phyloP scores from a whole-genome alignment of 495 filamentous ascomycete species.

The Usnea hakonensis region DNA sequence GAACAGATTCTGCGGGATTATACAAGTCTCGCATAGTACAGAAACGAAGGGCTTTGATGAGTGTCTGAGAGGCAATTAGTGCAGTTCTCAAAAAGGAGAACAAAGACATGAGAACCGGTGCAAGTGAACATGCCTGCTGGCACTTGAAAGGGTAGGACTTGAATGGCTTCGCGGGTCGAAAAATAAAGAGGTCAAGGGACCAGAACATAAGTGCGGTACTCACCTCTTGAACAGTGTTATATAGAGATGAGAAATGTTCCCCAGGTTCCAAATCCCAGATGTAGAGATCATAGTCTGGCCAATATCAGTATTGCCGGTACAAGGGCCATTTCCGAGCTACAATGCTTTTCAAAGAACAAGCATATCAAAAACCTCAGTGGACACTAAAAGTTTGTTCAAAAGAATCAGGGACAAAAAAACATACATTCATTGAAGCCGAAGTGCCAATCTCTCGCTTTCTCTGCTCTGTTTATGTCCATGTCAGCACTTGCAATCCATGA shows the following conservation, averaged over 20 bases:
- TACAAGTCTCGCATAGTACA: slow-evolving; percentile 28
- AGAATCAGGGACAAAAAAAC: background rate
- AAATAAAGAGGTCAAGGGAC: too few relatives aligned
- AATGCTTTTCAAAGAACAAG: background rate
- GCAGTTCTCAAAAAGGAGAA: background rate
- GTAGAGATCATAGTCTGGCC: slow-evolving; percentile 39
- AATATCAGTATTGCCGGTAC: background rate
- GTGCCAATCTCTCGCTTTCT: slow-evolving; percentile 35
- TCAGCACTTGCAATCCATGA: slow-evolving; percentile 5
- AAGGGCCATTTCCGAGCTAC: background rate
- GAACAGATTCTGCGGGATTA: slow-evolving; percentile 29
- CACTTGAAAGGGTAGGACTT: background rate
- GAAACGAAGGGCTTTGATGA: slow-evolving; percentile 35
- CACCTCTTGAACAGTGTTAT: slow-evolving; percentile 30
- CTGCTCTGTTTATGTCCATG: slow-evolving; percentile 4
- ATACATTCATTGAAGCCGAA: slow-evolving; percentile 39
- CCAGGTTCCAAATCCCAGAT: slow-evolving; percentile 43
- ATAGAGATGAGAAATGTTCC: slow-evolving; percentile 20
- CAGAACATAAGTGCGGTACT: too few relatives aligned
- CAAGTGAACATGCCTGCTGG: background rate
- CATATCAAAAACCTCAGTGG: background rate
- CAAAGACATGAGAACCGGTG: background rate
- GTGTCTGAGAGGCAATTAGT: slow-evolving; percentile 20
- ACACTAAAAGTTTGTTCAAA: background rate
- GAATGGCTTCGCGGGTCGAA: too few relatives aligned